Evolutionary conservation across 2,329 filamentous ascomycete genomes (phyloP).

Genomic region (Nakataea oryzae): DNA sequence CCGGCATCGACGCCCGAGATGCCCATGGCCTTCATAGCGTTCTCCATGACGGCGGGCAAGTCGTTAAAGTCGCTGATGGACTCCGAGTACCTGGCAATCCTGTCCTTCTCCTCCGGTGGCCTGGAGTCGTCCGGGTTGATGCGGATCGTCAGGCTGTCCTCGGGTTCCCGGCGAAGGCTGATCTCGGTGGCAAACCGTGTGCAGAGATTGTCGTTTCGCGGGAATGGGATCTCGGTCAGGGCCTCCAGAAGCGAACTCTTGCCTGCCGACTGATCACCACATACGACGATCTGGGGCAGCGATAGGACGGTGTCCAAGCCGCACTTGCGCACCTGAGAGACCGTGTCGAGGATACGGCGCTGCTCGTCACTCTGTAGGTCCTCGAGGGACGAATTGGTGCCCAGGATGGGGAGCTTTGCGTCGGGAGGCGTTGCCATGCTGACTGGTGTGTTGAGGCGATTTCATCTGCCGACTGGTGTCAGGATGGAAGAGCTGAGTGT

Average conservation of each 20-base stretch:
- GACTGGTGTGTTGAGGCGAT: too few species aligned
- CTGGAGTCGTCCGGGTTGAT: slow-evolving; percentile 22
- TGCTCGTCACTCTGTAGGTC: not conserved
- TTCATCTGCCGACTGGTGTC: too few species aligned
- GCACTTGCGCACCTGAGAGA: not conserved
- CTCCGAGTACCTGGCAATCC: slow-evolving; percentile 14
- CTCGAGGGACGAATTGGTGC: not conserved
- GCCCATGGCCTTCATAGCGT: slow-evolving; percentile 37
- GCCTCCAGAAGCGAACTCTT: slow-evolving; percentile 56
- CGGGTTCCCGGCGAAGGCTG: slow-evolving; percentile 34
- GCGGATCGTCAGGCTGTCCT: slow-evolving; percentile 22
- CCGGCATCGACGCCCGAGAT: slow-evolving; percentile 20
- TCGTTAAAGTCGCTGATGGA: not conserved
- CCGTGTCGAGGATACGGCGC: not conserved
- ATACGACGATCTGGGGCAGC: slow-evolving; percentile 40
- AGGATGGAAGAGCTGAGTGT: too few species aligned
- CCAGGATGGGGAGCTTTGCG: too few species aligned
- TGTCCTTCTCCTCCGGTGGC: slow-evolving; percentile 13
- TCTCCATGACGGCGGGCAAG: slow-evolving; percentile 20
- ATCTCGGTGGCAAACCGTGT: slow-evolving; percentile 54
- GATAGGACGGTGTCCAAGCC: not conserved
- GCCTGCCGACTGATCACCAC: slow-evolving; percentile 48
- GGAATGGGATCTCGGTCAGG: slow-evolving; percentile 50
- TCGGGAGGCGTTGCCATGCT: too few species aligned
- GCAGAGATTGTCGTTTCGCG: slow-evolving; percentile 44